Base-by-base conservation (phyloP, 345 rosid genomes). In the Camelina sativa region DNA sequence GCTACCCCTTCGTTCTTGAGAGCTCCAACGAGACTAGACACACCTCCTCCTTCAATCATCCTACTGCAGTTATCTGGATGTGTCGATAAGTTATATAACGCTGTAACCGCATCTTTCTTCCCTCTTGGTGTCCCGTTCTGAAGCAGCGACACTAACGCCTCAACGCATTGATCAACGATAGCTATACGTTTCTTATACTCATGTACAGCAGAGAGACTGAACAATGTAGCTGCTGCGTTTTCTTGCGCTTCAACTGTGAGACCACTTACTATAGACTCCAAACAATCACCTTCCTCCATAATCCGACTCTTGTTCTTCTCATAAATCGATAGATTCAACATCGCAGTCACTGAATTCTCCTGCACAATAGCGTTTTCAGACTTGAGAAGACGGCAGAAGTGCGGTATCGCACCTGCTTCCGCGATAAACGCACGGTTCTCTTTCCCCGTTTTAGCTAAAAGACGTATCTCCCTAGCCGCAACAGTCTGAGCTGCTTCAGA, bases 21-120 rank as follows among this genome's bases (percentile, higher is more conserved):
- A 34, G 98, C 98, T 22, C 80, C 86, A 0, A 92, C 93, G 6
- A 96, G 70, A 1, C 96, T 90, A 3, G 88, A 67, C 44, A 92
- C 85, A 2, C 94, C 97, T 52, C 96, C 93, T 10, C 91, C 85
- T 76, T 91, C 86, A 2, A 92, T 83, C 98, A 96, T 88, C 69
- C 87, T 87, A 12, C 60, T 64, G 74, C 94, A 92, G 76, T 91
- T 96, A 11, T 96, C 96, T 0, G 84, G 76, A 65, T 96, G 99
- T 0, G 97, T 92, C 1, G 97, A 88, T 41, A 96, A 83, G 78
- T 96, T 91, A 76, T 89, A 91, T 8, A 92, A 80, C 60, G 98
- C 97, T 0, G 98, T 92, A 15, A 96, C 94, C 1, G 97, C 97
- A 71, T 96, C 99, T 82, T 91, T 96, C 86, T 87, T 92, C 62